Conservation (phyloP, 2,329 filamentous ascomycete species). For the Rhexocercosporidium sp. region DNA sequence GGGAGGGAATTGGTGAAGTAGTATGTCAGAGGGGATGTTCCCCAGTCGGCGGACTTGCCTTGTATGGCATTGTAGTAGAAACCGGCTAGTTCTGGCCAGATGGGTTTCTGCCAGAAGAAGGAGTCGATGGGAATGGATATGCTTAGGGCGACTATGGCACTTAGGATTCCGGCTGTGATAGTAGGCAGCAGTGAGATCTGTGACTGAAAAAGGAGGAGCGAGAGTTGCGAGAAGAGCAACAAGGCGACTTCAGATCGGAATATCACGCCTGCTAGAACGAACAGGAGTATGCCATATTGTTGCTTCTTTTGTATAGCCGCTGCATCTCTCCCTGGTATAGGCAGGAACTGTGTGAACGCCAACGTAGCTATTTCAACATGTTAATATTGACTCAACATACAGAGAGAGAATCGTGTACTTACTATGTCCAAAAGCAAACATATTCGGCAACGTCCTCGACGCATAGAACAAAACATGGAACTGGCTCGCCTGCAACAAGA, state of each 20-base stretch:
- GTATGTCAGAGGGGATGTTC: constrained; percentile 81
- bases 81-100: constrained; percentile 90
- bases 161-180: constrained; percentile 67
- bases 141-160: constrained; percentile 68
- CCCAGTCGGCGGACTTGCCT: constrained; percentile 86
- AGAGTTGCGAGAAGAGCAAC: constrained; percentile 70
- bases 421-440: constrained; percentile 92
- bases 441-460: constrained; percentile 90
- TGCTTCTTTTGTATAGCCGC: constrained; percentile 52
- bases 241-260: constrained; percentile 92
- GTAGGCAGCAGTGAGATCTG: constrained; percentile 61
- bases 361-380: constrained; percentile 60
- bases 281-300: constrained; percentile 70
- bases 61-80: constrained; percentile 92
- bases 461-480: constrained; percentile 96
- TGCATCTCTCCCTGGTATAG: constrained; percentile 48
- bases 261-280: constrained; percentile 81
- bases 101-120: constrained; percentile 86
- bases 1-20: constrained; percentile 86
- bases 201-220: constrained; percentile 64
- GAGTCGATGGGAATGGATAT: constrained; percentile 82
- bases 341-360: constrained; percentile 53
- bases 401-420: constrained; percentile 45
- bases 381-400: constrained; percentile 17
- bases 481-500: constrained; percentile 77